Conservation (phyloP, 768 basidiomycete genomes). For the Nevesoporus exiguus region DNA sequence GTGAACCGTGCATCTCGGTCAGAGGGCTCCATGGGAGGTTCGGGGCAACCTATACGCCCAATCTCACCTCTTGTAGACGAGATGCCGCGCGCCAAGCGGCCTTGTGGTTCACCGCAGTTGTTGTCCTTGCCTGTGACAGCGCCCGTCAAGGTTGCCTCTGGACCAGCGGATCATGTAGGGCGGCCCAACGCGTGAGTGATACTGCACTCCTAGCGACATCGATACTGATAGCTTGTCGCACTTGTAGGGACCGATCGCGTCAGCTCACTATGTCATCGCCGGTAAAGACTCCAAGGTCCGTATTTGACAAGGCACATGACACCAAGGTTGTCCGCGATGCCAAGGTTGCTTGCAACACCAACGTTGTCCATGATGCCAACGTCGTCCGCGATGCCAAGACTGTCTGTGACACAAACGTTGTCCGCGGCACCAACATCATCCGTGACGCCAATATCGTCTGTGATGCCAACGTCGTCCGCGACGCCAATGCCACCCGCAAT, state of each 20-base stretch:
- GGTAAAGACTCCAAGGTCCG: neutral
- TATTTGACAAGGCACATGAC: neutral
- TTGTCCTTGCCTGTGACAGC: neutral
- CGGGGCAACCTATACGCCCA: too few relatives aligned
- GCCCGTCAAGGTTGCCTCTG: neutral
- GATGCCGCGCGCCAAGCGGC: neutral
- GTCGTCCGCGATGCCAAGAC: too few relatives aligned
- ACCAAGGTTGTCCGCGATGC: neutral
- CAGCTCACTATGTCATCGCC: neutral
- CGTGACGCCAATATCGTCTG: too few relatives aligned
- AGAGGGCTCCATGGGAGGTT: too few relatives aligned
- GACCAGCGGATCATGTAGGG: neutral
- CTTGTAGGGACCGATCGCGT: neutral
- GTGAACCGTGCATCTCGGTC: too few relatives aligned
- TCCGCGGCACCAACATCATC: too few relatives aligned
- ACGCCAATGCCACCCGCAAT: too few relatives aligned
- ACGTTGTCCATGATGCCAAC: too few relatives aligned
- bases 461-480: too few relatives aligned
- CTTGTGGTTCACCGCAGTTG: neutral
- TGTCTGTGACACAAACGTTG: too few relatives aligned
- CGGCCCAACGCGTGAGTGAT: neutral
- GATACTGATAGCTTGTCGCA: neutral
- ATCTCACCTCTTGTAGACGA: too few relatives aligned
- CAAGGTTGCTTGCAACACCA: neutral
- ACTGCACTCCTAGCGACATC: neutral